These are phyloP conservation scores for Candida orba DNA, from an alignment of 805 yeast genomes.

Conservation along the genomic window DNA sequence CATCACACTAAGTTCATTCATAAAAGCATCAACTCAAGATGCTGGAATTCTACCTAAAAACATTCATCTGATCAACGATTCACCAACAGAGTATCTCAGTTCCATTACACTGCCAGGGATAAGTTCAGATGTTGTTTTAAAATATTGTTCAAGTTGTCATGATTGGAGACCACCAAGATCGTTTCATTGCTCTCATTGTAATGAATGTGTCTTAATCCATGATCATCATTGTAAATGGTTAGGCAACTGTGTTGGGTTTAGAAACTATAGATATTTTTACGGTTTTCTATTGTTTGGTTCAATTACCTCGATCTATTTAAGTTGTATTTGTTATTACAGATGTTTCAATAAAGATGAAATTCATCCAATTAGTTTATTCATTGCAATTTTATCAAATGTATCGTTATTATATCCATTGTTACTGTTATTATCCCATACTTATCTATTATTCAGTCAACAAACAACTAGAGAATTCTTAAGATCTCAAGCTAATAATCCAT, in stretches of 20 bases:
- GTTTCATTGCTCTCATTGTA: conserved; percentile 68
- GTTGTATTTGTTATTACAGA: conserved; percentile 28
- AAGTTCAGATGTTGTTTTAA: conserved; percentile 31
- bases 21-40: conserved; percentile 52
- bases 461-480: conserved; percentile 71
- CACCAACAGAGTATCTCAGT: conserved; percentile 55
- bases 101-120: conserved; percentile 38
- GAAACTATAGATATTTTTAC: conserved; percentile 61
- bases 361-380: conserved; percentile 39
- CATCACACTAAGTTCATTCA: conserved; percentile 38
- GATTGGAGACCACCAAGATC: conserved; percentile 75
- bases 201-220: conserved; percentile 41
- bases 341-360: conserved; percentile 18
- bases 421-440: conserved; percentile 46
- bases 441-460: conserved; percentile 46
- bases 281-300: conserved; percentile 37
- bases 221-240: conserved; percentile 47
- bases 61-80: conserved; percentile 36
- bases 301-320: conserved; percentile 24
- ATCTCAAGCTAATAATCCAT: conserved; percentile 31
- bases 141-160: conserved; percentile 58
- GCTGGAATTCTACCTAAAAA: conserved; percentile 67
- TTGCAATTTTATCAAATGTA: conserved; percentile 43
- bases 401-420: conserved; percentile 48
- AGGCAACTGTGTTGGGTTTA: conserved; percentile 69